Evolutionary conservation across 768 basidiomycete species (phyloP), one percentile per base, ranked within the genome.

Genomic region (Kwoniella dendrophila): DNA sequence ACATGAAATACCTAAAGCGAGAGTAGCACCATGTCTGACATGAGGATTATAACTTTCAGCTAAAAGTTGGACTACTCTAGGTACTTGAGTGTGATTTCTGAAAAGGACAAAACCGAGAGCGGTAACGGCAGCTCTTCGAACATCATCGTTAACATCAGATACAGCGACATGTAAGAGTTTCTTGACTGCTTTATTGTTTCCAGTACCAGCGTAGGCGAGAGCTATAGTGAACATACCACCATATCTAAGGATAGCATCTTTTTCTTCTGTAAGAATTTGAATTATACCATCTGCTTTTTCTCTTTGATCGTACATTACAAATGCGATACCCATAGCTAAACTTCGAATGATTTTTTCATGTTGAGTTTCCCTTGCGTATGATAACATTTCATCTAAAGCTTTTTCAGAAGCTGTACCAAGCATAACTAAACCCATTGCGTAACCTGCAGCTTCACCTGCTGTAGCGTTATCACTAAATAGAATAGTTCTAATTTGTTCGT

Each of bases 291-390:
- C 88, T 7, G 96, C 95, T 70, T 92, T 86, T 76, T 97, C 96
- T 79, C 94, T 91, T 51, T 88, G 85, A 40, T 90, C 92, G 65
- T 95, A 98, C 80, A 86, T 91, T 61, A 98, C 85, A 78, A 98
- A 91, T 1, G 92, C 91, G 44, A 93, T 83, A 22, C 95, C 95
- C 69, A 99, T 84, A 6, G 94, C 90, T 56, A 99, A 84, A 67
- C 93, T 93, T 45, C 96, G 88, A 57, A 98, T 98, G 73, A 98
- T 98, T 82, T 98, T 99, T 82, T 99, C 96, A 76, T 98, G 96
- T 73, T 96, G 92, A 1, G 96, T 99, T 76, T 99, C 96, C 57
- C 89, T 86, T 29, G 96, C 93, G 74, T 99, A 99, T 54, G 88
- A 85, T 59, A 97, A 82, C 95, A 97, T 98, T 81, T 99, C 96